Base-by-base conservation (phyloP, 148 eudicot genomes). In the Nyssa sinensis region DNA sequence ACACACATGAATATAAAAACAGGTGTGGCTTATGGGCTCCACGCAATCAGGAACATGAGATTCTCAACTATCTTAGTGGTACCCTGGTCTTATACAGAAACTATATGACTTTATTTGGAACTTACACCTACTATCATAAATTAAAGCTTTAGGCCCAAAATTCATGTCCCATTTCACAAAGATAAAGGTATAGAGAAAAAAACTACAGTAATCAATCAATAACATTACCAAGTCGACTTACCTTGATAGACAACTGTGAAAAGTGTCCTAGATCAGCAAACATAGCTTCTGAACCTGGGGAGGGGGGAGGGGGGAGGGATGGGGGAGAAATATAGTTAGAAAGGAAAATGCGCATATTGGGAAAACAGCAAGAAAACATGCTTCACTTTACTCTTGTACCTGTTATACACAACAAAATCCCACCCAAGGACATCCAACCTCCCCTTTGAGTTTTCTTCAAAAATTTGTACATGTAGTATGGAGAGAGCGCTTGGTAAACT, bases 251-350 rank as follows among this genome's bases (percentile, higher is more conserved):
- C 74, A 88, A 72, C 80, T 96, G 99, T 0, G 98, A 89, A 71
- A 96, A 96, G 83, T 96, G 99, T 19, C 99, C 99, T 70, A 96
- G 98, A 87, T 96, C 99, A 73, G 99, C 99, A 80, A 86, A 96
- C 99, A 96, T 96, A 19, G 99, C 99, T 76, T 96, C 99, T 8
- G 98, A 93, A 75, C 99, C 98, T 92, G 93, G 64, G 83, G 32
- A 9, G 4, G 1, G 11, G 4, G 47, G 12, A 13, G 47, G 47
- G 47, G n/a, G n/a, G n/a, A n/a, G n/a, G n/a, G n/a, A n/a, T 9
- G 5, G 21, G 4, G 8, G 21, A 21, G 59, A 17, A n/a, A 19
- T 19, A 55, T n/a, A n/a, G n/a, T 55, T n/a, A 55, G 59, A 37
- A 65, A 27, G 5, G 3, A 77, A 62, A 25, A 70, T 27, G 37